A percentile compares a stretch with the other conserved stretches of the same genome.
phyloP scores from a whole-genome alignment of 2,329 filamentous ascomycete species.

The Plenodomus lindquistii region DNA sequence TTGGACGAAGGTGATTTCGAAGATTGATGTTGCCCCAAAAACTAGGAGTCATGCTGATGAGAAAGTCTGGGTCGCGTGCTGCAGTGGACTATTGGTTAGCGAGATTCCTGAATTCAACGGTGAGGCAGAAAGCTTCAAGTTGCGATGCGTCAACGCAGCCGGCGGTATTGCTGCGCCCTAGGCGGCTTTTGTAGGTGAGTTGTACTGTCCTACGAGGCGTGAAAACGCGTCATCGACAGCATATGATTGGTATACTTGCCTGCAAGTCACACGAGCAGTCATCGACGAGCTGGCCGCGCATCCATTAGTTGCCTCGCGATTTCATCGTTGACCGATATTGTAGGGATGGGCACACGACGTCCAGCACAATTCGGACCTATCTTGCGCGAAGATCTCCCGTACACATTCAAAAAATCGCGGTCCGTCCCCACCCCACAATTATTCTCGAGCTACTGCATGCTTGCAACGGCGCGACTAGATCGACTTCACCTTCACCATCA shows the following conservation, averaged over 20 bases:
- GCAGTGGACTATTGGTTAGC: constrained; percentile 15
- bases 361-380: background rate
- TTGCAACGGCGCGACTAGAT: background rate
- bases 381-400: background rate
- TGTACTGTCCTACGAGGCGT: constrained; percentile 14
- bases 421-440: background rate
- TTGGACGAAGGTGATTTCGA: constrained; percentile 11
- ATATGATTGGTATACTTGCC: constrained; percentile 13
- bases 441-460: background rate
- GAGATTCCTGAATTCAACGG: constrained; percentile 3
- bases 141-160: constrained; percentile 6
- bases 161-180: constrained; percentile 3
- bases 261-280: constrained; percentile 23
- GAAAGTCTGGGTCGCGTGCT: constrained; percentile 14
- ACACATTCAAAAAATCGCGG: background rate
- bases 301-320: constrained; percentile 4
- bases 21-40: constrained; percentile 11
- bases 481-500: constrained; percentile 14
- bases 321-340: constrained; percentile 10
- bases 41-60: constrained; percentile 10
- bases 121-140: background rate
- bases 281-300: constrained; percentile 14
- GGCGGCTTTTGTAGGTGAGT: constrained; percentile 16
- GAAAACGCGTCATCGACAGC: constrained; percentile 15
- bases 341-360: constrained; percentile 10